Evolutionary conservation across 345 rosid species (phyloP).

Genomic region (Salix brachista): DNA sequence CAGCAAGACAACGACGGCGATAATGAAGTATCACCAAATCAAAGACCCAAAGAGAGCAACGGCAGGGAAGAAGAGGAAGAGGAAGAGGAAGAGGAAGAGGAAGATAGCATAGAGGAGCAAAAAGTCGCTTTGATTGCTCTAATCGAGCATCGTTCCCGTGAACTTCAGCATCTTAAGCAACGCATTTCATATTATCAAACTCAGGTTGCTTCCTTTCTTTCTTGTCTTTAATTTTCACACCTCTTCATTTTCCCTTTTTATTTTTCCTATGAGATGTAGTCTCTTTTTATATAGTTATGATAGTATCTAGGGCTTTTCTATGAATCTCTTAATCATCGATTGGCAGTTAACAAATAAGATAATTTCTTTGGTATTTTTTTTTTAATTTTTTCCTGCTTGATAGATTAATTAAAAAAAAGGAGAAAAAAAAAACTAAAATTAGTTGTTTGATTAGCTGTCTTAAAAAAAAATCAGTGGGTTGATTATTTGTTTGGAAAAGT

Average conservation of each 20-base stretch:
- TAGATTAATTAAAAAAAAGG: not conserved
- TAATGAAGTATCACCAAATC: not conserved
- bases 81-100: slow-evolving; percentile 13
- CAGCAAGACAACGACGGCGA: not conserved
- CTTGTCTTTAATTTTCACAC: not conserved
- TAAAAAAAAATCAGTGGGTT: slow-evolving; percentile 2
- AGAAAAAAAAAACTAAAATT: not conserved
- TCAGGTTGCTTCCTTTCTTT: slow-evolving; percentile 40
- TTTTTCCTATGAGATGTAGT: not conserved
- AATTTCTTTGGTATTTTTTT: not conserved
- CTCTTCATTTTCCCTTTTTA: not conserved
- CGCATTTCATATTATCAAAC: slow-evolving; percentile 66
- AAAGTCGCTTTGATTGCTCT: slow-evolving; percentile 68
- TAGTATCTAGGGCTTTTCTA: not conserved
- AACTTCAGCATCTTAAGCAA: slow-evolving; percentile 55
- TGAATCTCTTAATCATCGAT: not conserved
- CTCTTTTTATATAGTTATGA: not conserved
- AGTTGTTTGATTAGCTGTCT: not conserved
- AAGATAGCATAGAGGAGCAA: slow-evolving; percentile 42
- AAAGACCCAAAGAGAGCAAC: slow-evolving; percentile 17
- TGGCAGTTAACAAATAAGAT: not conserved
- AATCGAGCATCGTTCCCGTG: slow-evolving; percentile 63
- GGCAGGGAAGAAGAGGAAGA: slow-evolving; percentile 20
- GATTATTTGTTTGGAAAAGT: slow-evolving; percentile 1
- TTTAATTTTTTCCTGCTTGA: not conserved